phyloP scores from a whole-genome alignment of 2,329 filamentous ascomycete genomes.

The Blumeriella jaapii region DNA sequence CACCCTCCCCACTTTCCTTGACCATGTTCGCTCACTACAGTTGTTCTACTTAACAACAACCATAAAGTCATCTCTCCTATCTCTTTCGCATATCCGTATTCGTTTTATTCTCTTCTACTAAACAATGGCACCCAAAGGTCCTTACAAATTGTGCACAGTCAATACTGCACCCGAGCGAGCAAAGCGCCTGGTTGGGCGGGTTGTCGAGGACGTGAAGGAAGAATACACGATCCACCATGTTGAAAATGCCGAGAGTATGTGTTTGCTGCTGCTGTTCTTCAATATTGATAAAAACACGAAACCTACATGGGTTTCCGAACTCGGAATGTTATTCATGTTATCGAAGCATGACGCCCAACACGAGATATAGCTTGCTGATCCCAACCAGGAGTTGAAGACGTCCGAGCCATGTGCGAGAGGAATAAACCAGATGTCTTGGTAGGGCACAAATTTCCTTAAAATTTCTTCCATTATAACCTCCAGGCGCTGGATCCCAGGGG shows the following conservation, averaged over 20 bases:
- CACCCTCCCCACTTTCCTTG: neutral
- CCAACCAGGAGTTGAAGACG: slow-evolving; percentile 39
- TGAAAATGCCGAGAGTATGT: slow-evolving; percentile 49
- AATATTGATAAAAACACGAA: too few relatives aligned
- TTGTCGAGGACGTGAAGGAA: slow-evolving; percentile 50
- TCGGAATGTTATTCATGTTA: too few relatives aligned
- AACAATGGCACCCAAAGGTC: slow-evolving; percentile 34
- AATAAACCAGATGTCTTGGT: slow-evolving; percentile 44
- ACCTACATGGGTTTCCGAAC: too few relatives aligned
- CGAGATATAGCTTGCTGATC: too few relatives aligned
- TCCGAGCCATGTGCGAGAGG: slow-evolving; percentile 40
- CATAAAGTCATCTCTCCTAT: too few relatives aligned
- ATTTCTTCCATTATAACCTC: too few relatives aligned
- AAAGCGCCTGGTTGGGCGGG: slow-evolving; percentile 46
- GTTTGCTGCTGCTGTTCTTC: too few relatives aligned
- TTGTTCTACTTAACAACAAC: too few relatives aligned
- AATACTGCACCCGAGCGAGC: slow-evolving; percentile 57
- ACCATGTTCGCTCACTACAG: neutral
- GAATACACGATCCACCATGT: slow-evolving; percentile 50
- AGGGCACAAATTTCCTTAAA: too few relatives aligned
- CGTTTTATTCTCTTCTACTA: neutral
- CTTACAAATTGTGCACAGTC: slow-evolving; percentile 54
- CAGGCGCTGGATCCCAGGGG: too few relatives aligned
- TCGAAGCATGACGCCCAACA: too few relatives aligned
- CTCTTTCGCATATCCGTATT: neutral